A percentile compares a stretch with the other conserved stretches of the same genome.
These are phyloP conservation scores for Mariannaea sp. DNA, from an alignment of 2,329 filamentous ascomycete species.

Conservation along the genomic window DNA sequence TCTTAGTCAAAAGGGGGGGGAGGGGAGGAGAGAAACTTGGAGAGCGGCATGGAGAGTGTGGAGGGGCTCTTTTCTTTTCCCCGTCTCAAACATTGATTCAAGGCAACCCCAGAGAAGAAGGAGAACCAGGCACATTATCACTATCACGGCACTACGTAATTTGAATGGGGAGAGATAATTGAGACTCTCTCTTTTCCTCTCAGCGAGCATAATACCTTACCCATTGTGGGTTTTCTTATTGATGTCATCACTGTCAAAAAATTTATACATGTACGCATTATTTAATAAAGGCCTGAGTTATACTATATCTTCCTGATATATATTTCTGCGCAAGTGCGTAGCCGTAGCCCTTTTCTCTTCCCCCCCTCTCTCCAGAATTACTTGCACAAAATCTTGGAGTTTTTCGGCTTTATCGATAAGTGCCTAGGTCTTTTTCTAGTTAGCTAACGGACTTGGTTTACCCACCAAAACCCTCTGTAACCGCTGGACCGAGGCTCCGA, in stretches of 20 bases:
- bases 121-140: no score
- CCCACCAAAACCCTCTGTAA: slow-evolving; percentile 16
- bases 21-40: neutral
- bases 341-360: no score
- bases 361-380: no score
- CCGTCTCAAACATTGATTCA: neutral
- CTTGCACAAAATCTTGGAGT: no score
- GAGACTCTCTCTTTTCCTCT: neutral
- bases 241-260: no score
- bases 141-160: neutral
- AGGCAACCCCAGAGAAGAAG: no score
- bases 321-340: no score
- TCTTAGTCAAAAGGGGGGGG: slow-evolving; percentile 10
- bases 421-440: slow-evolving; percentile 10
- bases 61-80: no score
- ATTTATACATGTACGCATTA: no score
- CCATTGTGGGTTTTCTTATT: slow-evolving; percentile 1
- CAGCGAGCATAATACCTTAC: neutral
- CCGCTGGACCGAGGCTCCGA: slow-evolving; percentile 37
- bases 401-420: slow-evolving; percentile 32
- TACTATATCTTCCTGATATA: no score
- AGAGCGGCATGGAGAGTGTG: slow-evolving; percentile 7
- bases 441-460: no score
- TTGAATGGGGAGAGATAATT: slow-evolving; percentile 2
- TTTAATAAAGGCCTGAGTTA: no score